Conservation (phyloP, 345 rosid genomes). For the Barbarea vulgaris region DNA sequence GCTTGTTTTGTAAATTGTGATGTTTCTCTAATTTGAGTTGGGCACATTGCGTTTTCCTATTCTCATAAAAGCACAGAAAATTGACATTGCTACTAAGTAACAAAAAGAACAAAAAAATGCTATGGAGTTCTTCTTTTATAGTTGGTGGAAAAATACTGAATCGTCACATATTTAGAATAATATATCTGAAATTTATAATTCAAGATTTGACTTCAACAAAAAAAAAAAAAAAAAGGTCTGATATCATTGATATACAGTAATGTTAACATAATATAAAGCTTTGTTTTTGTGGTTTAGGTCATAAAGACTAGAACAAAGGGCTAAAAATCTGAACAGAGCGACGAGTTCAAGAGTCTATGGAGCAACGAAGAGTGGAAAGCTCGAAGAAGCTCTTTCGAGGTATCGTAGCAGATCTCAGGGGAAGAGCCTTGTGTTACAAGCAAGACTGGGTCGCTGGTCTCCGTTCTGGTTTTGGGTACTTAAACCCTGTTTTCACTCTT, state of each 20-base stretch:
- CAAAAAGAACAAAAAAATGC: background rate
- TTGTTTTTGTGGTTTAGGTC: background rate
- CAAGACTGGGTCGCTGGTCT: constrained; percentile 68
- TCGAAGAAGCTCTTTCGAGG: constrained; percentile 57
- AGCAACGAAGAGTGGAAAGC: constrained; percentile 47
- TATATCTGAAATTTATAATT: background rate
- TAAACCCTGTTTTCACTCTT: background rate
- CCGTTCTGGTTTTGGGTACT: constrained; percentile 58
- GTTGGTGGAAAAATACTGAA: constrained; percentile 14
- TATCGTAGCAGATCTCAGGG: constrained; percentile 52
- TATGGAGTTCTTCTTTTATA: background rate
- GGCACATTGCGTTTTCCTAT: constrained; percentile 34
- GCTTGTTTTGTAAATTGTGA: constrained; percentile 31
- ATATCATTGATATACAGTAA: background rate
- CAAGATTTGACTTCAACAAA: background rate
- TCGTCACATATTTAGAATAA: constrained; percentile 3
- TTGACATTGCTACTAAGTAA: constrained; percentile 15
- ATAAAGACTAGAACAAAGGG: constrained; percentile 6
- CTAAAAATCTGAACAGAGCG: constrained; percentile 6
- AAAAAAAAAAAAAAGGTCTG: no score
- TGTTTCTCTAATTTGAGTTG: constrained; percentile 39
- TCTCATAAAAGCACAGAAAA: constrained; percentile 4
- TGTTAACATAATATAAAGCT: constrained; percentile 14
- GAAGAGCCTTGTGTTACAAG: constrained; percentile 64
- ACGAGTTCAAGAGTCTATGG: constrained; percentile 14